Base-by-base conservation (phyloP, 768 basidiomycete genomes). In the Daedaleopsis nitida region DNA sequence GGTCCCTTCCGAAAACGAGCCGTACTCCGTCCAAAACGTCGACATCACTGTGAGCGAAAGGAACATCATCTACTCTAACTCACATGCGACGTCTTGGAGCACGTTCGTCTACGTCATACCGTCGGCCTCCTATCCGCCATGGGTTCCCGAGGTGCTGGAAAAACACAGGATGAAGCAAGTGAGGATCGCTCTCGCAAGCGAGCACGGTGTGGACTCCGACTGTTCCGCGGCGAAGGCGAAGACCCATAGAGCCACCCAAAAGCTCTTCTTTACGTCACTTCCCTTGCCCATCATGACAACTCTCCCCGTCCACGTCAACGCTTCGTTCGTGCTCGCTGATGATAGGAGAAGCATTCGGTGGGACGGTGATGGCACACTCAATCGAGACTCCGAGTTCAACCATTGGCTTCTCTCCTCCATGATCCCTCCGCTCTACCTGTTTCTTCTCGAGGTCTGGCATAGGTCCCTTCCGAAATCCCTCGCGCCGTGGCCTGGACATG, bases 251-350 rank as follows among this genome's bases (percentile, higher is more conserved):
- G 55, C 35, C 65, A 63, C 54, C 68, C 72, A n/a, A 38, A 32
- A 32, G 27, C 27, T 32, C 17, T 71, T 84, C 19, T 83, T 82
- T 57, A 77, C 80, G 11, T 76, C 73, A 0, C 69, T 84, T 8
- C 82, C 81, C 0, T 72, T 83, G 1, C 76, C 77, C 3, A 72
- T 77, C 5, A 23, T 65, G 3, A 80, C 74, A 3, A 66, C 74
- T 5, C 69, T 84, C 0, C 81, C 82, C 0, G 74, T 80, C 1
- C 82, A 84, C 59, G 66, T 83, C 10, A 76, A 75, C 52, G 81
- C 79, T 0, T 76, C 80, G 0, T 83, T 82, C 60, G 74, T 80
- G 44, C 68, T 83, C 6, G 75, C 82, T 0, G 74, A 79, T 2
- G 82, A 84, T 63, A 69, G 82, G 39, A 66, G 82, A 38, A 72